These are phyloP conservation scores for Pharnaceum exiguum DNA, from an alignment of 148 eudicot genomes.

Conservation along the genomic window DNA sequence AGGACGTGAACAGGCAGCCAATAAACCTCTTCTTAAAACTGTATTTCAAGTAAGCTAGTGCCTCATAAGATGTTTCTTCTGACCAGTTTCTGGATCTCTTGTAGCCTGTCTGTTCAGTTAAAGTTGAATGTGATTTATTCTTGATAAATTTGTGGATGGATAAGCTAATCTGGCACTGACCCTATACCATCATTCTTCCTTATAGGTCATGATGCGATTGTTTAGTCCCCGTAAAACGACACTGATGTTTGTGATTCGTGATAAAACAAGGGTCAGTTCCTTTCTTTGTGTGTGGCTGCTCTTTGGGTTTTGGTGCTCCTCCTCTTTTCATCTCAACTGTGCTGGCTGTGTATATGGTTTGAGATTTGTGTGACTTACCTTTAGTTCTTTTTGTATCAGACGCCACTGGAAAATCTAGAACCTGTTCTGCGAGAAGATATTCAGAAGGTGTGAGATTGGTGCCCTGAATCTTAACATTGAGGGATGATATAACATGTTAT, in stretches of 20 bases:
- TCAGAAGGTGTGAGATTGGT: conserved; percentile 65
- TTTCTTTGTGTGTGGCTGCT: not conserved
- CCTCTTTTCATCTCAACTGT: no score
- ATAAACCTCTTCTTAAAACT: conserved; percentile 94
- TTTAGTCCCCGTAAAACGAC: conserved; percentile 99
- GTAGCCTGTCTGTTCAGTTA: not conserved
- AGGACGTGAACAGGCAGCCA: conserved; percentile 99
- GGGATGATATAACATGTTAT: not conserved
- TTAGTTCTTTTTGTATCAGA: conserved; percentile 36
- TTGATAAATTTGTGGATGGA: conserved; percentile 11
- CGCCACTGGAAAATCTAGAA: conserved; percentile 92
- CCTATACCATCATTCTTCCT: conserved; percentile 12
- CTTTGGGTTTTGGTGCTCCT: not conserved
- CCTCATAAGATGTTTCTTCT: not conserved
- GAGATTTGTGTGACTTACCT: not conserved
- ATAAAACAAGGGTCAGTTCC: conserved; percentile 82
- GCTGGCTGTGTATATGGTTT: no score
- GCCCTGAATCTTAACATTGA: conserved; percentile 2
- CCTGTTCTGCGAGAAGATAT: conserved; percentile 93
- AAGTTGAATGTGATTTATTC: not conserved
- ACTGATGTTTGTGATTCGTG: conserved; percentile 97
- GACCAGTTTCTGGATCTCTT: not conserved
- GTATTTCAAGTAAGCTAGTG: conserved; percentile 77
- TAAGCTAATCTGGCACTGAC: not conserved
- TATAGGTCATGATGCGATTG: conserved; percentile 97